phyloP scores from a whole-genome alignment of 352 stramenopile genomes.

The Pythium diclinum region DNA sequence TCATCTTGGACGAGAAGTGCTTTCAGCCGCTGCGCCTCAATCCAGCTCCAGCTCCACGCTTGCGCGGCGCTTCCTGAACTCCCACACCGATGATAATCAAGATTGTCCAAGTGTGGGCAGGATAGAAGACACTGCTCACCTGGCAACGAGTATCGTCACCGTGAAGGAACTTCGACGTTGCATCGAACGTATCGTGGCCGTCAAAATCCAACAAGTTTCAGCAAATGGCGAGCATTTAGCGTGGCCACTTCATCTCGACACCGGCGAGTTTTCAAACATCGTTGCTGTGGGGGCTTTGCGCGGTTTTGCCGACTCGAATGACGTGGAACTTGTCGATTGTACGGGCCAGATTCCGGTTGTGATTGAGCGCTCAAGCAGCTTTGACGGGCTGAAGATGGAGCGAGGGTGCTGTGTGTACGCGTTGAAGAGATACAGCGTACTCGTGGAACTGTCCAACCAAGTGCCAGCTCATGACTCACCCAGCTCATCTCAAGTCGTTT shows the following conservation, averaged over 20 bases:
- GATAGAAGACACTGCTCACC: not conserved
- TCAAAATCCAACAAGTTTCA: not conserved
- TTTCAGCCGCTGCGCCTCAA: not conserved
- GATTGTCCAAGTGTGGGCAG: constrained; percentile 11
- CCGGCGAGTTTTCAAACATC: not conserved
- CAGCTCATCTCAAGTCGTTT: constrained; percentile 3
- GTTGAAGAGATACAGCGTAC: constrained; percentile 1
- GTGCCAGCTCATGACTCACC: not conserved
- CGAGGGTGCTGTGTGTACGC: constrained; percentile 19
- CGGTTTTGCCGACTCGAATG: constrained; percentile 16
- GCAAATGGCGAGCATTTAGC: not conserved
- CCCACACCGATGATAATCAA: not conserved
- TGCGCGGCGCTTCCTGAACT: constrained; percentile 35
- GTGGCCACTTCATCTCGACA: constrained; percentile 19
- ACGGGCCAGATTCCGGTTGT: constrained; percentile 15
- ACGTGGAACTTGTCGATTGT: constrained; percentile 20
- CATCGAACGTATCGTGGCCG: not conserved
- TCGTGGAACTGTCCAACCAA: constrained; percentile 9
- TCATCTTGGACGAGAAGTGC: constrained; percentile 20
- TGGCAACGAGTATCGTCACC: not conserved
- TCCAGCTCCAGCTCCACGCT: constrained; percentile 30
- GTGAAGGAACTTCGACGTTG: constrained; percentile 4
- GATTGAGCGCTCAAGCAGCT: not conserved
- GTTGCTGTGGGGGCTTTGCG: constrained; percentile 6
- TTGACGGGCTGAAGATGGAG: not conserved